phyloP scores from a whole-genome alignment of 2,329 filamentous ascomycete species.

The Uncinocarpus reesii region DNA sequence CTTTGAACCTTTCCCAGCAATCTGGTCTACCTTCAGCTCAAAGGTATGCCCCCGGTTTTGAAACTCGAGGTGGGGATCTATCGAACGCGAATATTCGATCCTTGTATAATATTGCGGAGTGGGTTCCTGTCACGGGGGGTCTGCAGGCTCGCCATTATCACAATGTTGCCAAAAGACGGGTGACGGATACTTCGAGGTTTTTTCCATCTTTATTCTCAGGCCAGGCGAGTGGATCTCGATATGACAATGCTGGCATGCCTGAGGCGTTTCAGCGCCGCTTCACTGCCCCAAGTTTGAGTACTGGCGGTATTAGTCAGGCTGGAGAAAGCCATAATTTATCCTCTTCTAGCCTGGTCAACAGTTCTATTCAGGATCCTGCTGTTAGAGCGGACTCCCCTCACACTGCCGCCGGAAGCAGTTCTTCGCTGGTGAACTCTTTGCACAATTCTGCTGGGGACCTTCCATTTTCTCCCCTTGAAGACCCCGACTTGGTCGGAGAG shows the following conservation, averaged over 20 bases:
- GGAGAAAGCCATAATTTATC: conserved; percentile 12
- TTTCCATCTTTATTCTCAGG: conserved; percentile 15
- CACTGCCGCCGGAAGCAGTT: background rate
- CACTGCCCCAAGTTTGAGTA: background rate
- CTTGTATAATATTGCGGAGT: conserved; percentile 49
- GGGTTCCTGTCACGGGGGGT: conserved; percentile 47
- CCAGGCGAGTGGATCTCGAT: background rate
- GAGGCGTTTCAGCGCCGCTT: conserved; percentile 3
- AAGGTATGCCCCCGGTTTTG: conserved; percentile 43
- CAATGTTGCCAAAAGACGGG: conserved; percentile 54
- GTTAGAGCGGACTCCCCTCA: background rate
- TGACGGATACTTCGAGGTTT: conserved; percentile 30
- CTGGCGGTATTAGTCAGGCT: background rate
- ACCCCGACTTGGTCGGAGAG: conserved; percentile 58
- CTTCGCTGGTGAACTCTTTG: conserved; percentile 4
- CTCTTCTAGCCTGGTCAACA: conserved; percentile 12
- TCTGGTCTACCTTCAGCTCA: conserved; percentile 19
- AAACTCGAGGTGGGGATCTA: conserved; percentile 10
- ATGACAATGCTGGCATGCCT: background rate
- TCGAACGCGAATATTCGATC: conserved; percentile 28
- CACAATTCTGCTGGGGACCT: conserved; percentile 8
- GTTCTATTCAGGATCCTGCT: conserved; percentile 4
- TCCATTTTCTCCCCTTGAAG: conserved; percentile 48
- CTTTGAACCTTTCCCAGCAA: background rate
- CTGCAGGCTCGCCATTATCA: conserved; percentile 53